Base-by-base conservation (phyloP, 352 stramenopile genomes). In the Phytophthora capsici region DNA sequence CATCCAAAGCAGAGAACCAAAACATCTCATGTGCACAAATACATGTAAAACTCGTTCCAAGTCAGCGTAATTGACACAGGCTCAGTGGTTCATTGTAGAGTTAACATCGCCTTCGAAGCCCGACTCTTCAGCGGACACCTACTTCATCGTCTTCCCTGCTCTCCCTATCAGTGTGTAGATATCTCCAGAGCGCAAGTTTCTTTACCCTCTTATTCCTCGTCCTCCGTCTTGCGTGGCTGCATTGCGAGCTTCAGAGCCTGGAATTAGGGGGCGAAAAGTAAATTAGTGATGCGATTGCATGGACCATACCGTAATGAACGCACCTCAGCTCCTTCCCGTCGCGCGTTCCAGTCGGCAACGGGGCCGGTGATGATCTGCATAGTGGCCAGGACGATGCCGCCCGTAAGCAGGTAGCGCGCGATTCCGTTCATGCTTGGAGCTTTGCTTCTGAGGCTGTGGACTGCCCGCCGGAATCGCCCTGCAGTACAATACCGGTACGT, bases 261-360 rank as follows among this genome's bases (percentile, higher is more conserved):
- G 4, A 38, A 56, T 6, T 41, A 13, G 12, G 20, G n/a, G 41
- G 6, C 41, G 49, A 17, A n/a, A 49, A 49, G 3, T n/a, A 47
- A 12, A 51, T 28, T 47, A 62, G 19, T 20, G 22, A 20, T 36
- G n/a, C 32, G n/a, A 23, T 26, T 38, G 4, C 7, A n/a, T 28
- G 28, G 10, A 9, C 8, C 8, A 20, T 32, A 25, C 22, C 23
- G 8, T 14, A 30, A 19, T 36, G 12, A 14, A 53, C 58, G 54
- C 52, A 93, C 84, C 82, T 78, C 73, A 14, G 68, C 71, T 30
- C 77, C 85, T 56, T 89, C 82, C 64, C 81, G 78, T 81, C 85
- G 81, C 30, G 85, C 80, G 62, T 91, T 90, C 80, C 82, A 91
- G 77, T 93, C 81, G 19, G 85, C 77, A 14, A 91, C 22, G 13